phyloP scores from a whole-genome alignment of 306 rosid genomes.

The Cucurbita maxima region DNA sequence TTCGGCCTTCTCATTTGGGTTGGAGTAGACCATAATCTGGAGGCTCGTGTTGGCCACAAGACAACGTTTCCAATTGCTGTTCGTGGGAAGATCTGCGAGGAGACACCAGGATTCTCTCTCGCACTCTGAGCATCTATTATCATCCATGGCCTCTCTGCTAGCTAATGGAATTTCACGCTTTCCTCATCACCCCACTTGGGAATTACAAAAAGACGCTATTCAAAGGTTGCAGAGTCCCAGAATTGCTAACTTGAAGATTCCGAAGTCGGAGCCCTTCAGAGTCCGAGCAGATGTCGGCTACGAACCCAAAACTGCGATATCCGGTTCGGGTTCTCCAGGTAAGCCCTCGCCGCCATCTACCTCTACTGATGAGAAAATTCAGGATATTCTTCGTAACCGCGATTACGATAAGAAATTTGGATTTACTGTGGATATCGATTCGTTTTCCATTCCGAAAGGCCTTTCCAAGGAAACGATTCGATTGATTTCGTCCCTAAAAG shows the following conservation, averaged over 20 bases:
- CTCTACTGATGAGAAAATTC: slow-evolving; percentile 42
- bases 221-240: slow-evolving; percentile 19
- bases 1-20: neutral
- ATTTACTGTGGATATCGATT: slow-evolving; percentile 50
- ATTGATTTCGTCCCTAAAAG: slow-evolving; percentile 44
- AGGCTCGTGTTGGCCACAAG: slow-evolving; percentile 5
- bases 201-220: slow-evolving; percentile 16
- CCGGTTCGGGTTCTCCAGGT: slow-evolving; percentile 17
- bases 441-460: slow-evolving; percentile 73
- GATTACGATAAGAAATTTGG: slow-evolving; percentile 75
- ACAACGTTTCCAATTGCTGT: neutral
- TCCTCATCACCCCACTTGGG: slow-evolving; percentile 33
- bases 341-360: slow-evolving; percentile 17
- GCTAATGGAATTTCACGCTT: slow-evolving; percentile 48
- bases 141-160: slow-evolving; percentile 60
- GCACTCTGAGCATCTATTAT: neutral
- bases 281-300: slow-evolving; percentile 48
- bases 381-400: slow-evolving; percentile 65
- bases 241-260: slow-evolving; percentile 8
- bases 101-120: neutral
- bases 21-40: neutral
- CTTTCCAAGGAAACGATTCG: slow-evolving; percentile 48
- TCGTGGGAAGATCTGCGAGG: neutral
- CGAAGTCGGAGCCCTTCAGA: slow-evolving; percentile 15
- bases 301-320: slow-evolving; percentile 15